These are phyloP conservation scores for Aspergillus taichungensis DNA, from an alignment of 495 filamentous ascomycete genomes.

Conservation along the genomic window DNA sequence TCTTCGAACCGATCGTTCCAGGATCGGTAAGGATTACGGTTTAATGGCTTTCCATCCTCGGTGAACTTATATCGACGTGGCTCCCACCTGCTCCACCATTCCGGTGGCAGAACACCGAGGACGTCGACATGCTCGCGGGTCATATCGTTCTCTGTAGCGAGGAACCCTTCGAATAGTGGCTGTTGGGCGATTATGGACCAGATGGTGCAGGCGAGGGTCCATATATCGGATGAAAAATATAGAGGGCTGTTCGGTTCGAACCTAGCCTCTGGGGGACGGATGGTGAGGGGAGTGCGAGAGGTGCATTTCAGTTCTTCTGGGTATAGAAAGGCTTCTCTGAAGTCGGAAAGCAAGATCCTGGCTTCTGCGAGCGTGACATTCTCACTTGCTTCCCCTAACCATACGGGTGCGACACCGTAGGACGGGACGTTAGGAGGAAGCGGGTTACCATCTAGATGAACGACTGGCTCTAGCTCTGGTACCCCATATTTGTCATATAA, in stretches of 20 bases:
- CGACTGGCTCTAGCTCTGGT: slow-evolving; percentile 15
- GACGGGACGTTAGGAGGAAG: slow-evolving; percentile 17
- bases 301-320: slow-evolving; percentile 15
- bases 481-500: slow-evolving; percentile 18
- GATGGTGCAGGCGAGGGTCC: slow-evolving; percentile 28
- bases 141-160: slow-evolving; percentile 23
- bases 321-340: slow-evolving; percentile 27
- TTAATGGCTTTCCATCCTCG: slow-evolving; percentile 13
- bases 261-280: slow-evolving; percentile 21
- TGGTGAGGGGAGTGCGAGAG: slow-evolving; percentile 21
- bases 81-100: slow-evolving; percentile 23
- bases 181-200: slow-evolving; percentile 18
- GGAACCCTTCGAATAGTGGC: slow-evolving; percentile 13
- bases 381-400: slow-evolving; percentile 22
- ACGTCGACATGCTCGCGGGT: slow-evolving; percentile 28
- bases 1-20: slow-evolving; percentile 21
- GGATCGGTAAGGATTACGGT: slow-evolving; percentile 12
- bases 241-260: slow-evolving; percentile 22
- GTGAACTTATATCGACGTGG: slow-evolving; percentile 8
- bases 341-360: slow-evolving; percentile 28
- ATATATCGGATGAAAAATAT: slow-evolving; percentile 28
- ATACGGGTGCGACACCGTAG: slow-evolving; percentile 15
- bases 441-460: slow-evolving; percentile 16
- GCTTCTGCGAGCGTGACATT: slow-evolving; percentile 15
- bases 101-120: slow-evolving; percentile 21